phyloP scores from a whole-genome alignment of 495 filamentous ascomycete genomes.

The Saxophila tyrrhenica region DNA sequence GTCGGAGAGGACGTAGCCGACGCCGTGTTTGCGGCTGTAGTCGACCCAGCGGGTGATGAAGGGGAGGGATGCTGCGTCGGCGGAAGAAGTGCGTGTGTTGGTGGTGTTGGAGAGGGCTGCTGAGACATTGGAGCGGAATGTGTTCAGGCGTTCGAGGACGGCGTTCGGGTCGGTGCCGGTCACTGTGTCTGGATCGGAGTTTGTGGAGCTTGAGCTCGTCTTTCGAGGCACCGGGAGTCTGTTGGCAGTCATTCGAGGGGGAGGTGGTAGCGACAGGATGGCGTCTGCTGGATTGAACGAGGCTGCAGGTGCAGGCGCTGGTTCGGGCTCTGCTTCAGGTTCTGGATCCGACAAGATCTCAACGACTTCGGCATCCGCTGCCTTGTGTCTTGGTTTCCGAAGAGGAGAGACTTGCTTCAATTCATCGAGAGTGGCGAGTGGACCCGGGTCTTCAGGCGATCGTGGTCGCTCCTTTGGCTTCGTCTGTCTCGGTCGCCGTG shows the following conservation, averaged over 20 bases:
- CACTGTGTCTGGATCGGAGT: constrained; percentile 1
- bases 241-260: constrained; percentile 1
- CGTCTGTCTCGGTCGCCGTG: constrained; percentile 14
- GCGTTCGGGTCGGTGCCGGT: constrained; percentile 24
- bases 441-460: constrained; percentile 11
- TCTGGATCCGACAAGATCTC: constrained; percentile 20
- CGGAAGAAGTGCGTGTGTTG: constrained; percentile 1
- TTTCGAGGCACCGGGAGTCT: constrained; percentile 14
- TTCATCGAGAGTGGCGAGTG: constrained; percentile 17
- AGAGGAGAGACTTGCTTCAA: constrained; percentile 8
- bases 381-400: constrained; percentile 6
- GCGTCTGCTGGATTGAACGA: neutral
- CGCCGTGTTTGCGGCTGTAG: constrained; percentile 31
- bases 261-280: constrained; percentile 4
- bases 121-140: constrained; percentile 27
- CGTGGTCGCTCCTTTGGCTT: constrained; percentile 10
- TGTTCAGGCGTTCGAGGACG: constrained; percentile 24
- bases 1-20: constrained; percentile 31
- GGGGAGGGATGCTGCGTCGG: constrained; percentile 19
- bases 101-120: constrained; percentile 22
- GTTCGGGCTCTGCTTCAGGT: neutral
- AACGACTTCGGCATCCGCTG: constrained; percentile 11
- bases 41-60: constrained; percentile 34
- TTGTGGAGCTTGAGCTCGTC: neutral
- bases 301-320: neutral